Percentiles rank a stretch among this genome's conserved stretches.
phyloP scores from a whole-genome alignment of 1,284 basidiomycete genomes.

The Pascua guehoae region DNA sequence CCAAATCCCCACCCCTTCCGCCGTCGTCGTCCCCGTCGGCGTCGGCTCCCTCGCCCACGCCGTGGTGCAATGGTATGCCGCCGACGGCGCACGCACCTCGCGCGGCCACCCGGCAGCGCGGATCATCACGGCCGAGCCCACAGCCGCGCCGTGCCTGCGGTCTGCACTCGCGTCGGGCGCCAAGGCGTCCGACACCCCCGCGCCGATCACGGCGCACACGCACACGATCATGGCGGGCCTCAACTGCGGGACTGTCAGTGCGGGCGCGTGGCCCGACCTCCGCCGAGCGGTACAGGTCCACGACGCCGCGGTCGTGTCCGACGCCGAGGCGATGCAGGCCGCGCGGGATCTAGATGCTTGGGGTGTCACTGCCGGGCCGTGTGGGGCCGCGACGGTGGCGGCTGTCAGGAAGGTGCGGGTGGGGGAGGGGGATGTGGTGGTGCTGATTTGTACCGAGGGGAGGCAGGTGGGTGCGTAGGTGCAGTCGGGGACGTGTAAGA shows the following conservation, averaged over 20 bases:
- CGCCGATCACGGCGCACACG: background rate
- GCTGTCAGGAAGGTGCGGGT: conserved; percentile 11
- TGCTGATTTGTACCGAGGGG: conserved; percentile 19
- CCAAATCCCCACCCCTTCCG: conserved; percentile 1
- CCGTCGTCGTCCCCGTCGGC: conserved; percentile 18
- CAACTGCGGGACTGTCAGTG: conserved; percentile 15
- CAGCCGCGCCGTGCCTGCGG: conserved; percentile 15
- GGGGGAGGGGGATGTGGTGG: conserved; percentile 10
- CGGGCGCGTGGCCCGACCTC: conserved; percentile 15
- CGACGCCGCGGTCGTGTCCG: conserved; percentile 15
- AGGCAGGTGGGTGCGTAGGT: background rate
- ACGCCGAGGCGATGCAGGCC: conserved; percentile 5
- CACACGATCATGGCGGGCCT: conserved; percentile 18
- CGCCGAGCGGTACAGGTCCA: background rate
- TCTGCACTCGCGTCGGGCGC: conserved; percentile 3
- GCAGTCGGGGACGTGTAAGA: no score
- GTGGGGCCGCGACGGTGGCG: conserved; percentile 15
- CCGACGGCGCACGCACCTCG: background rate
- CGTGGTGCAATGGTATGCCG: conserved; percentile 10
- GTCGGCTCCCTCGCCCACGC: conserved; percentile 18
- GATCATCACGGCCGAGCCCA: conserved; percentile 14
- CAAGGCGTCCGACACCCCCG: background rate
- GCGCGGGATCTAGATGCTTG: background rate
- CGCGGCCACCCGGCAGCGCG: background rate
- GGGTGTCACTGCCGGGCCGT: conserved; percentile 12